phyloP scores from a whole-genome alignment of 345 rosid genomes.

The Linum usitatissimum region DNA sequence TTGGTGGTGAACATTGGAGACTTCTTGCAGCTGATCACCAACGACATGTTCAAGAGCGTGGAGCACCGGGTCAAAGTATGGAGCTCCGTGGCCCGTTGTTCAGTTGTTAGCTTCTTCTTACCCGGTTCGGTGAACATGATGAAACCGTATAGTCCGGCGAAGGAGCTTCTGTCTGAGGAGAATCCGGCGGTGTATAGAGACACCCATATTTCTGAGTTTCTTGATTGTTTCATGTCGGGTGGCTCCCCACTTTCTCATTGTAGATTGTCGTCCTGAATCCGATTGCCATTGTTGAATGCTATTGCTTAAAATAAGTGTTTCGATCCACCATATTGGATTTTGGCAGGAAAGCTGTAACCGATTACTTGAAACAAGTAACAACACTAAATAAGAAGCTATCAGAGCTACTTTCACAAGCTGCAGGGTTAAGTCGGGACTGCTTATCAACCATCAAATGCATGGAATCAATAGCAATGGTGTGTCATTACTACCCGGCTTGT shows the following conservation, averaged over 20 bases:
- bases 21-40: constrained; percentile 29
- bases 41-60: constrained; percentile 33
- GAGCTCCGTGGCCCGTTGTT: constrained; percentile 29
- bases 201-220: constrained; percentile 19
- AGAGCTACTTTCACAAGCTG: constrained; percentile 17
- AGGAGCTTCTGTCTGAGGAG: constrained; percentile 33
- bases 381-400: constrained; percentile 11
- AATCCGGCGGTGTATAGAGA: constrained; percentile 28
- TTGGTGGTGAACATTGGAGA: constrained; percentile 17
- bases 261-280: constrained; percentile 12
- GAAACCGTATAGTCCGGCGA: constrained; percentile 28
- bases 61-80: constrained; percentile 41
- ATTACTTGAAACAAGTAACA: constrained; percentile 11
- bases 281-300: no score
- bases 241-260: constrained; percentile 33
- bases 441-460: constrained; percentile 15
- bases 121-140: not conserved
- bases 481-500: constrained; percentile 27
- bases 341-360: constrained; percentile 17
- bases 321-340: constrained; percentile 6
- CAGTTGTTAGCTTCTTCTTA: constrained; percentile 32
- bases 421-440: constrained; percentile 14
- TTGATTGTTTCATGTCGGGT: constrained; percentile 12
- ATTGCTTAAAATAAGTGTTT: no score
- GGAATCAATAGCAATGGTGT: constrained; percentile 12